A percentile compares a stretch with the other conserved stretches of the same genome.
phyloP scores from a whole-genome alignment of 163 green algal species.

The Chlamydomonas reinhardtii region DNA sequence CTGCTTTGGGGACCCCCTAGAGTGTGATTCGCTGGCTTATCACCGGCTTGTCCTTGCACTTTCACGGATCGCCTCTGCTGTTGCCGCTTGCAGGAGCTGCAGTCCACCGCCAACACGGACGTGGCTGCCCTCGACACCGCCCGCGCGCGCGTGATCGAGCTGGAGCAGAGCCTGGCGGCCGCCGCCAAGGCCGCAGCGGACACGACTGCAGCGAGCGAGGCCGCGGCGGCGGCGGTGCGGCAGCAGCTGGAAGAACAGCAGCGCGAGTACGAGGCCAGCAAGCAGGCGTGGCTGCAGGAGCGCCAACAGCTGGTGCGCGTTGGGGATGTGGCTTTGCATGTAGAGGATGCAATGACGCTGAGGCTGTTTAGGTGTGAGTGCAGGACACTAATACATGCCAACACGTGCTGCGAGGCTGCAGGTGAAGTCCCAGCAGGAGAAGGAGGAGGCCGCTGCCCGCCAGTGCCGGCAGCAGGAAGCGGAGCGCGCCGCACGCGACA shows the following conservation, averaged over 20 bases:
- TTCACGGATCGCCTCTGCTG: too few relatives aligned
- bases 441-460: not conserved
- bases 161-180: constrained; percentile 21
- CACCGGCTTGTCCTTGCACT: too few relatives aligned
- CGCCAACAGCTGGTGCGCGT: not conserved
- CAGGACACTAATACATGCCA: too few relatives aligned
- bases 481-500: not conserved
- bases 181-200: not conserved
- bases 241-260: not conserved
- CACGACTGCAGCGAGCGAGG: not conserved
- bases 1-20: too few relatives aligned
- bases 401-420: not conserved
- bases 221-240: not conserved
- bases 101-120: not conserved
- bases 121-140: not conserved
- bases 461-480: not conserved
- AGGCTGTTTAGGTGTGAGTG: too few relatives aligned
- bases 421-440: not conserved
- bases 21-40: too few relatives aligned
- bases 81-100: constrained; percentile 1
- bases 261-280: not conserved
- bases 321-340: too few relatives aligned
- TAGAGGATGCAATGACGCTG: not conserved
- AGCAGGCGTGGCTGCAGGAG: constrained; percentile 3
- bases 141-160: not conserved